phyloP scores from a whole-genome alignment of 257 asterid species.

The Solanum lycopersicoides region DNA sequence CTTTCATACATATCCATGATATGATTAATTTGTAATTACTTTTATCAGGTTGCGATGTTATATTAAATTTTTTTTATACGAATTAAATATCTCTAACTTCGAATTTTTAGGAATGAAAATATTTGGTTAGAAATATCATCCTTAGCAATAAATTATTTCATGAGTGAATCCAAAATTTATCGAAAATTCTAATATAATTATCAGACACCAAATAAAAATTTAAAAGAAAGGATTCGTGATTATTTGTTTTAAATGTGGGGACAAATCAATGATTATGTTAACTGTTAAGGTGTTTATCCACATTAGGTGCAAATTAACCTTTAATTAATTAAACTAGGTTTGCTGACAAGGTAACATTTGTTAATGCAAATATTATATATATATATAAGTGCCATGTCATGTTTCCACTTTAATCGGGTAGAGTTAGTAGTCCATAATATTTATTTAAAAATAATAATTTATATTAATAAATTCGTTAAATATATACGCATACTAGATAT shows the following conservation, averaged over 20 bases:
- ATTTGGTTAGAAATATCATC: no score
- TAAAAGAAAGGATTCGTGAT: neutral
- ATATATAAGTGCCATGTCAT: no score
- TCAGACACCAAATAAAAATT: neutral
- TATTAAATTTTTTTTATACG: neutral
- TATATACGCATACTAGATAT: no score
- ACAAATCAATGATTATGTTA: neutral
- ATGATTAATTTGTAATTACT: neutral
- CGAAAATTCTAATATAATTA: neutral
- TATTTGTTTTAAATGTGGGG: neutral
- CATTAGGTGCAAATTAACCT: neutral
- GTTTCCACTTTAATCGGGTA: no score
- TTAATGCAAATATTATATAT: neutral
- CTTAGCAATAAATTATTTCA: neutral
- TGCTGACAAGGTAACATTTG: neutral
- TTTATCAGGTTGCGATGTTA: neutral
- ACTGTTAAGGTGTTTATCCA: neutral
- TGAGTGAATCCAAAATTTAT: neutral
- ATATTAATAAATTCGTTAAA: no score
- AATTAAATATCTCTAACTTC: neutral
- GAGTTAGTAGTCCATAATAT: no score
- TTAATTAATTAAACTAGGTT: neutral
- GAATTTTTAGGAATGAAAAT: no score
- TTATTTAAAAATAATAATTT: no score
- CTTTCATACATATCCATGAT: neutral